Base-by-base conservation (phyloP, 345 rosid species). In the Pugionium cornutum region DNA sequence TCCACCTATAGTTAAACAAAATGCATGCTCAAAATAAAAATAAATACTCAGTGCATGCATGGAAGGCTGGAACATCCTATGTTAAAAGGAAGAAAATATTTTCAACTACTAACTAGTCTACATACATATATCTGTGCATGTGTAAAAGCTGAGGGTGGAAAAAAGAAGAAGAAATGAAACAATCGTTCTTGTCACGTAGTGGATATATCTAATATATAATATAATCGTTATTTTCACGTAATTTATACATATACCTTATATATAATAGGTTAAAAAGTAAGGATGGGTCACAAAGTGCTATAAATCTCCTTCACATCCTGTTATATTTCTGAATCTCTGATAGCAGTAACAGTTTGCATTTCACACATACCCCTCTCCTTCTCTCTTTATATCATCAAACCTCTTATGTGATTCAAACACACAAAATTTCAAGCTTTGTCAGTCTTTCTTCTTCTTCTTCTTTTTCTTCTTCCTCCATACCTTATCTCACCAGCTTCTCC, bases 271-370 rank as follows among this genome's bases (percentile, higher is more conserved):
- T 36, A 47, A 49, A 47, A 0, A 63, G 56, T 35, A 58, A 72
- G 70, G 61, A 80, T 71, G 73, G 42, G 49, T 25, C 62, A 69
- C 67, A 80, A 78, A 62, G 75, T 75, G 76, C 83, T 75, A 78
- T 75, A 77, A 69, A 75, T 77, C 75, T 68, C 57, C 63, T 54
- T 29, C 74, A 62, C 37, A 72, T 55, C 75, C 45, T 51, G 55
- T 44, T 62, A 68, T 55, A 65, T 65, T 53, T 74, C 57, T 60
- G 76, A 68, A 64, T 10, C 64, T 64, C 52, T 55, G 72, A 72
- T 72, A 48, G 54, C 46, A 58, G 76, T 51, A 72, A 57, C 71
- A 72, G 66, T 50, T 62, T 40, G 2, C 51, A 27, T 58, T 51
- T 57, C 48, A 35, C 65, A 72, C 71, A 65, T 51, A 56, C 9